Percentiles rank a stretch among this genome's conserved stretches.
Conservation (phyloP, 106 monocot genomes). For the Posidonia australis region DNA sequence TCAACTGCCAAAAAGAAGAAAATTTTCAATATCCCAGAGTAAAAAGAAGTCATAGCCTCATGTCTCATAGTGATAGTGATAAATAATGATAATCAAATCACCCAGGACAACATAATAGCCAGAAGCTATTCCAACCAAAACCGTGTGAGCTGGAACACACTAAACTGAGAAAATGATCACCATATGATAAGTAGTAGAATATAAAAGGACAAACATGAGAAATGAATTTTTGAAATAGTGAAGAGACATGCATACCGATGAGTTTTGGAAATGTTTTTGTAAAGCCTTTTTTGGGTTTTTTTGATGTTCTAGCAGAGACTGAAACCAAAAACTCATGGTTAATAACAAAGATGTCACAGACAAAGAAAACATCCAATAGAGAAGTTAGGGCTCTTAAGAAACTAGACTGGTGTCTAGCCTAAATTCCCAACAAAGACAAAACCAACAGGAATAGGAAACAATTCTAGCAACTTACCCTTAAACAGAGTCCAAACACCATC, state of each 20-base stretch:
- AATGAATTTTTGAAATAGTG: background rate
- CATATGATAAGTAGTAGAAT: background rate
- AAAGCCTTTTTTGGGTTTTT: conserved; percentile 58
- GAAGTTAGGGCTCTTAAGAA: background rate
- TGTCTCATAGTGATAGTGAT: background rate
- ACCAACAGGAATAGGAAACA: background rate
- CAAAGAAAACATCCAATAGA: background rate
- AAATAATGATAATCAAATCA: background rate
- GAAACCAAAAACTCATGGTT: conserved; percentile 10
- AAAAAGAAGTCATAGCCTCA: background rate
- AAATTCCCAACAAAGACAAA: background rate
- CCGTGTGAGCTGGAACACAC: background rate
- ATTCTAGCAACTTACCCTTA: conserved; percentile 34
- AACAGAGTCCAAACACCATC: conserved; percentile 79
- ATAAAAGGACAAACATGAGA: background rate
- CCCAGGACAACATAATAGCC: background rate
- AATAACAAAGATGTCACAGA: background rate
- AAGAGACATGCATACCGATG: conserved; percentile 34
- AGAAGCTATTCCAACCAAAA: background rate
- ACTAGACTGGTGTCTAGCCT: background rate
- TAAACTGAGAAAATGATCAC: background rate
- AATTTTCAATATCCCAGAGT: background rate
- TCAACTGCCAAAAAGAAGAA: conserved; percentile 38
- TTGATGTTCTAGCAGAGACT: conserved; percentile 85
- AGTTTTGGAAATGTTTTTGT: conserved; percentile 78